A percentile compares a stretch with the other conserved stretches of the same genome.
These are phyloP conservation scores for Naganishia vishniacii DNA, from an alignment of 768 basidiomycete species.

Conservation along the genomic window DNA sequence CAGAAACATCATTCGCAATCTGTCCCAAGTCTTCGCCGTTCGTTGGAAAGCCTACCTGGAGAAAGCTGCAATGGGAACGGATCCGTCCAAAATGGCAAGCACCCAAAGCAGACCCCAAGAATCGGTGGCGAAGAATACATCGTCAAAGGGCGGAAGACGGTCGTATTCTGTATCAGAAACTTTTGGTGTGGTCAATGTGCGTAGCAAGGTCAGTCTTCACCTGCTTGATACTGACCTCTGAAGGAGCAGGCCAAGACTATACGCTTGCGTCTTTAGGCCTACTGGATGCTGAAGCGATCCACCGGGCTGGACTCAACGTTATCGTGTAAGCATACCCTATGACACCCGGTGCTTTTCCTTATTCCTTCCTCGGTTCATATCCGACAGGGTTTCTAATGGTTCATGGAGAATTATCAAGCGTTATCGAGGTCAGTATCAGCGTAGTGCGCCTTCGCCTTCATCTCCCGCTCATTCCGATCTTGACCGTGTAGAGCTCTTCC, in stretches of 20 bases:
- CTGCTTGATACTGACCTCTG: neutral
- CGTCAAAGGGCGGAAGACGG: slow-evolving; percentile 34
- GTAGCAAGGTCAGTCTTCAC: slow-evolving; percentile 2
- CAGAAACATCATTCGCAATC: neutral
- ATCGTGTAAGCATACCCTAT: slow-evolving; percentile 29
- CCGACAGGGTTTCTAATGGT: slow-evolving; percentile 41
- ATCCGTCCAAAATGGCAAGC: neutral
- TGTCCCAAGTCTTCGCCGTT: neutral
- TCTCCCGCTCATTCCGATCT: neutral
- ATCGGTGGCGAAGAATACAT: slow-evolving; percentile 25
- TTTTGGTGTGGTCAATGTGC: slow-evolving; percentile 48
- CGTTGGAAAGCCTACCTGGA: neutral
- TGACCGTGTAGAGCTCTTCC: slow-evolving; percentile 35
- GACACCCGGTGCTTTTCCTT: no score
- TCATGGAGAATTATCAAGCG: slow-evolving; percentile 48
- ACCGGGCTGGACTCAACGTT: slow-evolving; percentile 38
- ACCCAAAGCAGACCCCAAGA: neutral
- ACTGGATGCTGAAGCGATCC: slow-evolving; percentile 40
- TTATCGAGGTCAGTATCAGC: slow-evolving; percentile 33
- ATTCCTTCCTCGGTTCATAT: no score
- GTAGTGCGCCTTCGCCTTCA: neutral
- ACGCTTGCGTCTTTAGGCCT: slow-evolving; percentile 39
- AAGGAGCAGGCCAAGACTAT: slow-evolving; percentile 40
- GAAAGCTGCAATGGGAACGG: neutral
- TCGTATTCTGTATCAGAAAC: slow-evolving; percentile 47